These are phyloP conservation scores for Trichoderma orchidacearum DNA, from an alignment of 495 filamentous ascomycete species.

Conservation along the genomic window DNA sequence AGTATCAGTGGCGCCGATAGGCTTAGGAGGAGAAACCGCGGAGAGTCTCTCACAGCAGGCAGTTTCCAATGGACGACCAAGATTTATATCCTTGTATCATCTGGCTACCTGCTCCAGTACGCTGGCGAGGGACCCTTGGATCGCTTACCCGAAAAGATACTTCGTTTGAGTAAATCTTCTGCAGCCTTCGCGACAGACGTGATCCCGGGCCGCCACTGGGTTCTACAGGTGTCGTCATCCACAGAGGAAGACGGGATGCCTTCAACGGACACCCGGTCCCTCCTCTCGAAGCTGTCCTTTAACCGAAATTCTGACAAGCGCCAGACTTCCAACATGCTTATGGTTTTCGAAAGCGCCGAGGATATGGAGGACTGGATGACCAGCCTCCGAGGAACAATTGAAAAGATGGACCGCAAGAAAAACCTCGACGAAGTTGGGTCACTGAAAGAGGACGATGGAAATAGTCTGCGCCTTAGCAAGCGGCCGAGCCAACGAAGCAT, in stretches of 20 bases:
- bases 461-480: constrained; percentile 22
- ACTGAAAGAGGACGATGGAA: constrained; percentile 19
- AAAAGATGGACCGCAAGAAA: constrained; percentile 54
- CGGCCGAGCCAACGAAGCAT: constrained; percentile 36
- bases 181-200: constrained; percentile 89
- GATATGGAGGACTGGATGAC: constrained; percentile 79
- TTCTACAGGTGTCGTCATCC: constrained; percentile 75
- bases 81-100: constrained; percentile 65
- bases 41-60: constrained; percentile 43
- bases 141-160: constrained; percentile 72
- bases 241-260: constrained; percentile 47
- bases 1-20: not conserved
- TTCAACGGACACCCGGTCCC: constrained; percentile 39
- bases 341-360: constrained; percentile 69
- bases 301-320: constrained; percentile 43
- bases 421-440: constrained; percentile 44
- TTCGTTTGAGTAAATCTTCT: constrained; percentile 71
- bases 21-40: constrained; percentile 25
- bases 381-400: constrained; percentile 51
- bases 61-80: constrained; percentile 69
- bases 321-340: constrained; percentile 53
- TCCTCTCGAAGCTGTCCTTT: constrained; percentile 60
- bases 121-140: constrained; percentile 66
- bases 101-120: constrained; percentile 83
- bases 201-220: constrained; percentile 86